phyloP scores from a whole-genome alignment of 352 stramenopile species.

The Globisporangium acanthophoron region DNA sequence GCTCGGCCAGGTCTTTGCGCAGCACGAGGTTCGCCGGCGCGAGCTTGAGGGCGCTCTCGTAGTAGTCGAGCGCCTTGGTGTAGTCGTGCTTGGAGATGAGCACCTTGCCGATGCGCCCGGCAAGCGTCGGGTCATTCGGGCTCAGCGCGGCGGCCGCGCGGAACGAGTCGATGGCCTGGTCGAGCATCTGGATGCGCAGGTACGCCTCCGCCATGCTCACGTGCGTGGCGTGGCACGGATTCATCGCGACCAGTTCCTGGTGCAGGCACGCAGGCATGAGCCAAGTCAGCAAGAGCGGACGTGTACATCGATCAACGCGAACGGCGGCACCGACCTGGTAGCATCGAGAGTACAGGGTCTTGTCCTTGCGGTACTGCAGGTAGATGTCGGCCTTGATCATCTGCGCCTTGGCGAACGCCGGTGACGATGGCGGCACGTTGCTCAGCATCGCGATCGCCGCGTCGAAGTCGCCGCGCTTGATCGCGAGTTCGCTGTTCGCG shows the following conservation, averaged over 20 bases:
- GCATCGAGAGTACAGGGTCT: conserved; percentile 83
- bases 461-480: conserved; percentile 89
- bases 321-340: conserved; percentile 39
- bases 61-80: conserved; percentile 91
- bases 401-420: conserved; percentile 83
- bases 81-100: conserved; percentile 94
- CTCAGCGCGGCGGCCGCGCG: conserved; percentile 48
- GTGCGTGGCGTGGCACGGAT: conserved; percentile 66
- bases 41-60: conserved; percentile 85
- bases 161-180: conserved; percentile 81
- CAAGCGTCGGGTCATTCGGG: conserved; percentile 70
- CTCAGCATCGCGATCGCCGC: conserved; percentile 88
- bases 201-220: conserved; percentile 90
- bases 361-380: conserved; percentile 90
- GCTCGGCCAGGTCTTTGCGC: conserved; percentile 85
- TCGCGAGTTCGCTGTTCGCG: conserved; percentile 86
- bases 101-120: conserved; percentile 84
- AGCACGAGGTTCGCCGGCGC: conserved; percentile 71
- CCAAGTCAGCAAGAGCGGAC: not conserved
- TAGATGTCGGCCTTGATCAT: conserved; percentile 94
- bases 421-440: conserved; percentile 69
- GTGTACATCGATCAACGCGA: not conserved
- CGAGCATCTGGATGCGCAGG: conserved; percentile 89
- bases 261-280: not conserved
- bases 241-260: conserved; percentile 77